Base-by-base conservation (phyloP, 179 eudicot genomes). In the Silene vulgaris region DNA sequence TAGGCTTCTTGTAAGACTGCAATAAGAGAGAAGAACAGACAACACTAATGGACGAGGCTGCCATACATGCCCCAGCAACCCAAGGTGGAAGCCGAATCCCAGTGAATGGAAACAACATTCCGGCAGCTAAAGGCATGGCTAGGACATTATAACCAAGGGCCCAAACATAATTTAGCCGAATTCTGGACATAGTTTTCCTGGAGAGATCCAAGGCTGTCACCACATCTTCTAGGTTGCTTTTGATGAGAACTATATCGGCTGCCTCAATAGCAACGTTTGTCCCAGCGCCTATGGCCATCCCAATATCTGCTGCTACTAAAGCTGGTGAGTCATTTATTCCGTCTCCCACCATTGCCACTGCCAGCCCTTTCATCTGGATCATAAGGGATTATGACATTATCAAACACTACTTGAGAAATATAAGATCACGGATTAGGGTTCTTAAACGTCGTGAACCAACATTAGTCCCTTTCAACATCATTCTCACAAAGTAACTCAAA, bases 61-160 rank as follows among this genome's bases (percentile, higher is more conserved):
- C 98, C 98, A 93, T 93, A 83, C 97, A 92, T 73, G 97, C 98
- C 40, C 98, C 97, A 17, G 98, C 98, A 69, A 93, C 86, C 97
- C 98, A 93, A 65, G 97, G 98, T 4, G 97, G 98, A 68, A 93
- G 78, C 30, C 97, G 96, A 40, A 93, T 86, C 37, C 98, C 96
- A 8, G 87, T 85, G 79, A 90, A 89, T 14, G 98, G 98, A 80
- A 86, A 93, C 16, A 93, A 75, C 26, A 89, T 30, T 74, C 98
- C 98, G 11, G 96, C 93, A 68, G 98, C 98, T 64, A 91, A 78
- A 6, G 98, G 98, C 94, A 93, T 86, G 71, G 92, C 97, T 2
- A 93, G 90, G 11, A 93, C 79, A 76, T 93, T 93, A 85, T 93
- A 93, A 45, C 98, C 96, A 1, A 93, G 97, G 2, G 98, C 98